phyloP scores from a whole-genome alignment of 2,329 filamentous ascomycete genomes.

The Penicillium sp. region DNA sequence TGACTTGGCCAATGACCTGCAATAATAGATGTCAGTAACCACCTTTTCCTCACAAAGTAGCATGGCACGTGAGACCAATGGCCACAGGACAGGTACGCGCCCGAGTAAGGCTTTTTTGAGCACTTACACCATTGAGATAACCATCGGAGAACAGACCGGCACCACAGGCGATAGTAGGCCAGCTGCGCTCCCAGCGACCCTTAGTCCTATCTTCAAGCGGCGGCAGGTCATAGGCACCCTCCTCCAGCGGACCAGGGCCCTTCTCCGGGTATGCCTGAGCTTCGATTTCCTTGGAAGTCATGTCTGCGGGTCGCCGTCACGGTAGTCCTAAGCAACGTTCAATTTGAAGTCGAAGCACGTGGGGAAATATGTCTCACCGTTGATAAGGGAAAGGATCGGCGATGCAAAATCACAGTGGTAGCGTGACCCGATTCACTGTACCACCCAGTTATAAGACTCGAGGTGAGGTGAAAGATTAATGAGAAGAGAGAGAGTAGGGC shows the following conservation, averaged over 20 bases:
- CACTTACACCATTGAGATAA: slow-evolving; percentile 78
- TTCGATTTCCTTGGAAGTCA: slow-evolving; percentile 4
- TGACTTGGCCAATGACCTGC: slow-evolving; percentile 81
- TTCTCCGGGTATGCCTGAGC: slow-evolving; percentile 17
- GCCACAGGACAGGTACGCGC: background rate
- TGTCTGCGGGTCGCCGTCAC: background rate
- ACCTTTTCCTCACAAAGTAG: background rate
- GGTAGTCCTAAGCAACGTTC: background rate
- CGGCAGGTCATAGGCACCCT: slow-evolving; percentile 17
- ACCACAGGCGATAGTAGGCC: slow-evolving; percentile 83
- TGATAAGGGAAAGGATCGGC: background rate
- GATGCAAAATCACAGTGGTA: background rate
- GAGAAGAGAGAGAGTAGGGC: background rate
- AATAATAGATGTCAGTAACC: background rate
- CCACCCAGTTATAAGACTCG: background rate
- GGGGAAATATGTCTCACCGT: background rate
- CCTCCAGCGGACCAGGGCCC: slow-evolving; percentile 6
- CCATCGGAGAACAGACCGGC: slow-evolving; percentile 90
- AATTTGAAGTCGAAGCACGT: background rate
- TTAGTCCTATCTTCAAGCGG: slow-evolving; percentile 34
- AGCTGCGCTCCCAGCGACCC: slow-evolving; percentile 55
- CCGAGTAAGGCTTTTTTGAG: background rate
- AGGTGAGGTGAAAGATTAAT: background rate
- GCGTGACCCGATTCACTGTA: background rate
- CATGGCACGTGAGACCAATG: background rate